phyloP scores from a whole-genome alignment of 768 basidiomycete genomes.

The Dioszegia hungarica region DNA sequence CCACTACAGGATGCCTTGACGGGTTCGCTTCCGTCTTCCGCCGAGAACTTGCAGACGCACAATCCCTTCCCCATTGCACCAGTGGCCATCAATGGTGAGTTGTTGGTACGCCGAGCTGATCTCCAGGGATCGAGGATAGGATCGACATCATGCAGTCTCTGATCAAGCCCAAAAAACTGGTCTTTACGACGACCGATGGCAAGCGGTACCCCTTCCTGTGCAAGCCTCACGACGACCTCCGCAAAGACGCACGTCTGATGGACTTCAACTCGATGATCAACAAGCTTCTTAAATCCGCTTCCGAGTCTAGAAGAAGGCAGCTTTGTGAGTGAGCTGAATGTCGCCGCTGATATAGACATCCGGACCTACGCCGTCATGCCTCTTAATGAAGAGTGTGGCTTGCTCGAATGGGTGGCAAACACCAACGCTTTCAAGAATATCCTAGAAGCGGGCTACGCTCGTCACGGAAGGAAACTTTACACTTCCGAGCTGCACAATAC shows the following conservation, averaged over 20 bases:
- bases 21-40: slow-evolving; percentile 73
- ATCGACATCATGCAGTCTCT: slow-evolving; percentile 77
- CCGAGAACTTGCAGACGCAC: slow-evolving; percentile 57
- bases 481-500: slow-evolving; percentile 39
- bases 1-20: slow-evolving; percentile 91
- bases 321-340: slow-evolving; percentile 60
- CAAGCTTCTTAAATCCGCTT: slow-evolving; percentile 86
- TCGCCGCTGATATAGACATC: slow-evolving; percentile 60
- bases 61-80: slow-evolving; percentile 73
- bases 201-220: slow-evolving; percentile 83
- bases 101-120: background rate
- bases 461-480: slow-evolving; percentile 54
- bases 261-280: slow-evolving; percentile 98
- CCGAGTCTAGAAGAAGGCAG: slow-evolving; percentile 83
- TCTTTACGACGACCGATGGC: slow-evolving; percentile 75
- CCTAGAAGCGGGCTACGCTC: slow-evolving; percentile 63
- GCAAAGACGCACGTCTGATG: slow-evolving; percentile 96
- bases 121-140: slow-evolving; percentile 70
- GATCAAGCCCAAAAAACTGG: slow-evolving; percentile 84
- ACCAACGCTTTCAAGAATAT: slow-evolving; percentile 77
- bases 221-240: slow-evolving; percentile 93
- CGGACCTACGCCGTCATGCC: slow-evolving; percentile 98
- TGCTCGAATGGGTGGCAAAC: slow-evolving; percentile 98
- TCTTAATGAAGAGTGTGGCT: slow-evolving; percentile 92
- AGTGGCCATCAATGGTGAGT: slow-evolving; percentile 70